Conservation (phyloP, 2,329 filamentous ascomycete genomes). For the Cladophialophora chaetospira region DNA sequence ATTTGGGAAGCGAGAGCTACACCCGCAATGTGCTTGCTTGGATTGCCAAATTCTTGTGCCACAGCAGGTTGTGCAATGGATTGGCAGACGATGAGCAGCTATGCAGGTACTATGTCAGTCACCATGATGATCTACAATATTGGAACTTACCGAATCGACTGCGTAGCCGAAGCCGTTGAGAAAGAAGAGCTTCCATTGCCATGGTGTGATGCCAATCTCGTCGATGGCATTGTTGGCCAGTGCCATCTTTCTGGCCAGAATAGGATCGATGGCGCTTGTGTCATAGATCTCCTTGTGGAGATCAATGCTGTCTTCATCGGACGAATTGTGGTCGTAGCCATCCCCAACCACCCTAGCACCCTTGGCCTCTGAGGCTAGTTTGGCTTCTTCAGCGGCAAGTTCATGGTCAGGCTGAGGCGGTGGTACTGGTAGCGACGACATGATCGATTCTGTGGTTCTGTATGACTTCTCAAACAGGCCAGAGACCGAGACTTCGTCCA, state of each 20-base stretch:
- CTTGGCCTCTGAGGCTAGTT: no score
- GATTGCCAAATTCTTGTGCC: constrained; percentile 24
- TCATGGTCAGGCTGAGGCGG: constrained; percentile 10
- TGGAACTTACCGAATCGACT: constrained; percentile 40
- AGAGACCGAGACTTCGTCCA: neutral
- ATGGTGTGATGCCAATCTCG: constrained; percentile 62
- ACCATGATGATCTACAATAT: neutral
- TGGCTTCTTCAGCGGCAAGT: constrained; percentile 2
- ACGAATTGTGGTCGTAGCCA: neutral
- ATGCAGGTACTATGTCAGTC: constrained; percentile 25
- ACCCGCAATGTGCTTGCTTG: constrained; percentile 33
- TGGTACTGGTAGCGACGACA: constrained; percentile 11
- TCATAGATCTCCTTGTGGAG: constrained; percentile 24
- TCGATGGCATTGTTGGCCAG: constrained; percentile 48
- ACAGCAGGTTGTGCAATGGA: constrained; percentile 35
- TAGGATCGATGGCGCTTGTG: constrained; percentile 37
- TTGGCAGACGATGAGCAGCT: constrained; percentile 39
- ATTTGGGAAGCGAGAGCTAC: constrained; percentile 45
- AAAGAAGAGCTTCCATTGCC: constrained; percentile 62
- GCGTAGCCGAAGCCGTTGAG: constrained; percentile 62
- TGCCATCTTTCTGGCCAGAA: constrained; percentile 43
- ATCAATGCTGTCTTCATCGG: constrained; percentile 23
- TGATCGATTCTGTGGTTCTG: neutral
- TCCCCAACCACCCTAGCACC: neutral
- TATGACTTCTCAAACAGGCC: neutral